Base-by-base conservation (phyloP, 2,329 filamentous ascomycete species). In the Parastagonospora avenae region DNA sequence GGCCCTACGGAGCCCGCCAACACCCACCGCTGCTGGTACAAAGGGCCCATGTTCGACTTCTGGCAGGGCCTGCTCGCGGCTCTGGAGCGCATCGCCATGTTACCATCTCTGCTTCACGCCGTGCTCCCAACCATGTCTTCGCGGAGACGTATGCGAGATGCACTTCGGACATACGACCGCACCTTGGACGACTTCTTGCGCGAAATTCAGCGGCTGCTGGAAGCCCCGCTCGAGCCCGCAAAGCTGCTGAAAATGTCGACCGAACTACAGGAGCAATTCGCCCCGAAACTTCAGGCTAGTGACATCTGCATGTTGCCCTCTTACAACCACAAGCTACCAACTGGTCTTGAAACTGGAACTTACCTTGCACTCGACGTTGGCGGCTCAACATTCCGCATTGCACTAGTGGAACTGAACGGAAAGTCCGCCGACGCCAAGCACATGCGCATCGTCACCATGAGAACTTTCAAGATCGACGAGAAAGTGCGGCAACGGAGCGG, bases 301-400 rank as follows among this genome's bases (percentile, higher is more conserved):
- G 78, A 82, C 19, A 80, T 82, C 50, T 85, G 81, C 71, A 87
- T 88, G 85, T 74, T 87, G 46, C 85, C 85, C 2, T 87, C 85
- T 4, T 86, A 85, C 72, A 85, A 82, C 66, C 79, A 86, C 64
- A 81, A 80, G 14, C 74, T 87, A 5, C 85, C 85, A 1, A 81
- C 79, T 4, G 85, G 85, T 4, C 67, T 77, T 41, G 85, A 88
- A 67, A 76, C 72, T 42, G 85, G 85, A 8, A 83, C 83, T 11
- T 86, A 80, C 62, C 73, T 88, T 31, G 83, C 84, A 4, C 74
- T 88, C 51, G 85, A 88, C 62, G 83, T 87, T 15, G 85, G 85
- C 29, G 85, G 85, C n/a, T 87, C 85, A 12, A 87, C 84, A 1
- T 85, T 87, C 61, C 80, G 85, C 8, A 80, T 87, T 33, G 85